phyloP scores from a whole-genome alignment of 169 alveolate genomes.

The Plasmodium inui region DNA sequence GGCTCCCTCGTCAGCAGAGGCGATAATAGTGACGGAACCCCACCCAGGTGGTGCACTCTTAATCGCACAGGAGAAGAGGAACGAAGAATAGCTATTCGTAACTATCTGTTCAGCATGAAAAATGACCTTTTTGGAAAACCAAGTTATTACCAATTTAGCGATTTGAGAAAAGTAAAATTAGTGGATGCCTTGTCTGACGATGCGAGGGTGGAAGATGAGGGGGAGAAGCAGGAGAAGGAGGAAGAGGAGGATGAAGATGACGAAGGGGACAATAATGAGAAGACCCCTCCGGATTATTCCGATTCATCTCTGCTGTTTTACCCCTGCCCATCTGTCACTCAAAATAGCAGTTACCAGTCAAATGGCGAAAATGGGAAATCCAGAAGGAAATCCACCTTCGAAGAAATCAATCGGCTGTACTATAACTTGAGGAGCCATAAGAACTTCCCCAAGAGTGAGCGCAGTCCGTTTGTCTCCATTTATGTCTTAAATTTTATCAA shows the following conservation, averaged over 20 bases:
- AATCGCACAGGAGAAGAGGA: neutral
- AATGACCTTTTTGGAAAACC: slow-evolving; percentile 19
- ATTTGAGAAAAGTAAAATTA: slow-evolving; percentile 10
- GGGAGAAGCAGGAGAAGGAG: neutral
- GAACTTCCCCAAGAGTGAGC: slow-evolving; percentile 29
- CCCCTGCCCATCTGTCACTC: neutral
- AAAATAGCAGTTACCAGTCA: neutral
- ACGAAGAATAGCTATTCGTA: neutral
- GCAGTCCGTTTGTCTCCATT: slow-evolving; percentile 16
- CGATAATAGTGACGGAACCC: neutral
- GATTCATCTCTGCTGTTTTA: slow-evolving; percentile 24
- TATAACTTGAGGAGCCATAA: slow-evolving; percentile 25
- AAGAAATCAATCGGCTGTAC: slow-evolving; percentile 38
- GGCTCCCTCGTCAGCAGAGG: neutral
- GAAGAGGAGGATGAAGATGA: neutral
- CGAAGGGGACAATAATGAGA: slow-evolving; percentile 3
- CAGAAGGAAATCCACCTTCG: slow-evolving; percentile 39
- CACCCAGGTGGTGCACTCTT: too few relatives aligned
- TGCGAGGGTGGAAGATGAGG: neutral
- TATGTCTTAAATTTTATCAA: slow-evolving; percentile 43
- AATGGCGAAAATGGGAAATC: slow-evolving; percentile 7
- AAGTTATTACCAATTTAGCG: neutral
- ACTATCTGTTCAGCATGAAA: slow-evolving; percentile 17
- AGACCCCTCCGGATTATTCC: neutral
- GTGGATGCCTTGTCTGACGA: slow-evolving; percentile 14